phyloP scores from a whole-genome alignment of 768 basidiomycete species.

The Mycena venus region DNA sequence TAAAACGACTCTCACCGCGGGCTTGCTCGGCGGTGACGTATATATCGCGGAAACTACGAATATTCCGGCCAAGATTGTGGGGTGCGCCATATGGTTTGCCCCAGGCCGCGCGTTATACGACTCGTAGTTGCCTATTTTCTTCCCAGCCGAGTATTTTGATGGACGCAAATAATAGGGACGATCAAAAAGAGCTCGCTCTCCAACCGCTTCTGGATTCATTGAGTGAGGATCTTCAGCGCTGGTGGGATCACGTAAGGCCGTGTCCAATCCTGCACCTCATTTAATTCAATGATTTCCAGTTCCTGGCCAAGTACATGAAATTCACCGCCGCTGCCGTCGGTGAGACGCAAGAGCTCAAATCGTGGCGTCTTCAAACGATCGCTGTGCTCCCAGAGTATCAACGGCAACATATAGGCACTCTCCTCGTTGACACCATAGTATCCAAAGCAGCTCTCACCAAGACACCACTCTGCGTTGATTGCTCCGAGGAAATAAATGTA shows the following conservation, averaged over 20 bases:
- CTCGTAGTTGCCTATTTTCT: background rate
- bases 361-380: background rate
- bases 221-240: background rate
- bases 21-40: background rate
- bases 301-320: background rate
- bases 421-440: background rate
- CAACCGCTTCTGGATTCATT: background rate
- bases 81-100: background rate
- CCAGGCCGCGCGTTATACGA: background rate
- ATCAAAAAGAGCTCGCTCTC: background rate
- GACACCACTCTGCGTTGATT: background rate
- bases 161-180: background rate
- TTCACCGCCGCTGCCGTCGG: background rate
- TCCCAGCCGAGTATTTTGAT: background rate
- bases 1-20: background rate
- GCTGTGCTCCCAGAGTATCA: background rate
- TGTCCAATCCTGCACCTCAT: background rate
- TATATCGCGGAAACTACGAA: constrained; percentile 1
- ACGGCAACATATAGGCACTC: background rate
- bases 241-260: background rate
- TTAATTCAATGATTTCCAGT: background rate
- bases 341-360: background rate
- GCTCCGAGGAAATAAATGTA: background rate
- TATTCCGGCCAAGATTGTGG: background rate
- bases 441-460: background rate